Conservation (phyloP, 495 filamentous ascomycete species). For the Penicillium diatomitis region DNA sequence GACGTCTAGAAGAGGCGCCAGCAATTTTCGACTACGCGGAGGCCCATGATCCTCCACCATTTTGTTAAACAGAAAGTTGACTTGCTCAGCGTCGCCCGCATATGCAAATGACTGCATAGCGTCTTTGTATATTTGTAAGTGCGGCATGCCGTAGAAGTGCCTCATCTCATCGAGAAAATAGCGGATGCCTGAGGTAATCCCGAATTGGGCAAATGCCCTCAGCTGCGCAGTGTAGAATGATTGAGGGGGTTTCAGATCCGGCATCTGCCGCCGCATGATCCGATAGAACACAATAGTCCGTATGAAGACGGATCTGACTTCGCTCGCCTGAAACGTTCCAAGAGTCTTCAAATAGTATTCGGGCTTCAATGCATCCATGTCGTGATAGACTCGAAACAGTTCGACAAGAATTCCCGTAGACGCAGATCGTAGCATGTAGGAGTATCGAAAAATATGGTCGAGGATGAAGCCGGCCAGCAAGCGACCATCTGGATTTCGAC, state of each 20-base stretch:
- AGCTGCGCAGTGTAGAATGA: conserved; percentile 17
- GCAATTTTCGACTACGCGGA: conserved; percentile 23
- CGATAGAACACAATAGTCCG: conserved; percentile 31
- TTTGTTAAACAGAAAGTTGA: conserved; percentile 24
- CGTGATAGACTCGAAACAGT: conserved; percentile 16
- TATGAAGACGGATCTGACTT: conserved; percentile 14
- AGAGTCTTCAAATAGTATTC: conserved; percentile 24
- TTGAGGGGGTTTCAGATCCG: conserved; percentile 8
- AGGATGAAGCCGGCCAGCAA: conserved; percentile 17
- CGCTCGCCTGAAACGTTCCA: conserved; percentile 15
- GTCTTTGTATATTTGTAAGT: conserved; percentile 20
- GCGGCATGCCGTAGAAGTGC: conserved; percentile 20
- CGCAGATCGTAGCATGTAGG: conserved; percentile 11
- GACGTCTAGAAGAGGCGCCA: conserved; percentile 50
- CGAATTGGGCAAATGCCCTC: conserved; percentile 12
- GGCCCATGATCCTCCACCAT: conserved; percentile 26
- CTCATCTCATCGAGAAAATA: conserved; percentile 48
- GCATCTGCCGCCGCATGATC: conserved; percentile 27
- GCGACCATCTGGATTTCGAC: not conserved
- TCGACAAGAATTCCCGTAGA: conserved; percentile 20
- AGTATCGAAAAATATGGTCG: conserved; percentile 11
- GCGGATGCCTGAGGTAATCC: conserved; percentile 24
- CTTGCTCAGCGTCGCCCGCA: conserved; percentile 20
- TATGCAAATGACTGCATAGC: conserved; percentile 24
- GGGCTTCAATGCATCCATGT: conserved; percentile 12